These are phyloP conservation scores for Fragaria ananassa DNA, from an alignment of 306 rosid species.

Conservation along the genomic window DNA sequence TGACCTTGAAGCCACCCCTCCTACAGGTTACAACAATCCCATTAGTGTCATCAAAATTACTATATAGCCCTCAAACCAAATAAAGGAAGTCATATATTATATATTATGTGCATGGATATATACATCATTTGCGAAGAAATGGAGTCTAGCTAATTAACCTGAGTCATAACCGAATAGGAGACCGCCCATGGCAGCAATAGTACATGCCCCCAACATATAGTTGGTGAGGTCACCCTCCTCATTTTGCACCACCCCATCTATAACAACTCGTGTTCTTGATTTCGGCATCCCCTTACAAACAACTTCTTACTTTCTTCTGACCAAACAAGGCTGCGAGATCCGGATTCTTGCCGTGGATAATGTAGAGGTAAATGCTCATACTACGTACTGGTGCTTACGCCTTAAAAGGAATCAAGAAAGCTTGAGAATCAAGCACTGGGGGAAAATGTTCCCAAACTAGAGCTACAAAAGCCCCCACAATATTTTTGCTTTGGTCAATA, in stretches of 20 bases:
- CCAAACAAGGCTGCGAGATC: neutral
- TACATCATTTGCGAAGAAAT: neutral
- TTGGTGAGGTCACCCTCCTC: slow-evolving; percentile 24
- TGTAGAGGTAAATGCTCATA: neutral
- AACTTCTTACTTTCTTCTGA: neutral
- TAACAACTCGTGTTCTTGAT: slow-evolving; percentile 15
- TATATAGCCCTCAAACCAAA: neutral
- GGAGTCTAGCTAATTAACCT: slow-evolving; percentile 26
- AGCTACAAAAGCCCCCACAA: neutral
- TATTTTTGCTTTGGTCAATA: neutral
- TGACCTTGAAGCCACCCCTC: slow-evolving; percentile 46
- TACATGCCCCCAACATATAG: slow-evolving; percentile 30
- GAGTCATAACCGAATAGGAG: slow-evolving; percentile 51
- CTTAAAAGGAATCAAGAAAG: neutral
- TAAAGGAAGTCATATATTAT: neutral
- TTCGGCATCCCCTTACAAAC: slow-evolving; percentile 32
- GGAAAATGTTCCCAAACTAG: neutral
- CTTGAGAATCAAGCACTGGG: neutral
- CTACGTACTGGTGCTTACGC: neutral
- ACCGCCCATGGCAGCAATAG: slow-evolving; percentile 52
- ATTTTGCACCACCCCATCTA: slow-evolving; percentile 22
- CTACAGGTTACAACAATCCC: slow-evolving; percentile 18
- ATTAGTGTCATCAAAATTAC: neutral
- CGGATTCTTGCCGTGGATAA: neutral
- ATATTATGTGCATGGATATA: neutral